Percentiles rank a stretch among this genome's conserved stretches.
phyloP scores from a whole-genome alignment of 768 basidiomycete species.

The Astraeus odoratus region DNA sequence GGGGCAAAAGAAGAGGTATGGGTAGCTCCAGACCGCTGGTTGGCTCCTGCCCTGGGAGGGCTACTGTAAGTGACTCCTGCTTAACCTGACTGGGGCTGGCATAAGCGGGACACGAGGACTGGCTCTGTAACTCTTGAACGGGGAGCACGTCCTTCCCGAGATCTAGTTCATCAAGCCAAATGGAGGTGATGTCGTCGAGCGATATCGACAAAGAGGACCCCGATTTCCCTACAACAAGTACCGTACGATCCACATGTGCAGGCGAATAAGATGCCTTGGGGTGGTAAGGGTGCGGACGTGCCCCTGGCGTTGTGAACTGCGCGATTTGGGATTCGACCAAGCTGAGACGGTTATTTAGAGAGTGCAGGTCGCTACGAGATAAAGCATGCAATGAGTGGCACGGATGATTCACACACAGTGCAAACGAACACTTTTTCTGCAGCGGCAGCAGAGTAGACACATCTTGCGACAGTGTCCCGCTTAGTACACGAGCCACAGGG shows the following conservation, averaged over 20 bases:
- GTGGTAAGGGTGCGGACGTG: conserved; percentile 16
- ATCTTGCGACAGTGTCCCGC: conserved; percentile 65
- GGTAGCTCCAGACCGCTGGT: conserved; percentile 15
- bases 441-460: conserved; percentile 74
- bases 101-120: conserved; percentile 12
- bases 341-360: conserved; percentile 73
- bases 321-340: conserved; percentile 58
- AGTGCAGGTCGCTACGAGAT: conserved; percentile 61
- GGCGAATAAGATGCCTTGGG: conserved; percentile 11
- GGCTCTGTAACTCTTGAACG: conserved; percentile 11
- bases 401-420: conserved; percentile 1
- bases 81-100: conserved; percentile 22
- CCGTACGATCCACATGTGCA: conserved; percentile 18
- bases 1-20: conserved; percentile 17
- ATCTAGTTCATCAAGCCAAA: conserved; percentile 57
- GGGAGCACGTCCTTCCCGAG: conserved; percentile 22
- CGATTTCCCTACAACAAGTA: conserved; percentile 32
- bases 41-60: conserved; percentile 18
- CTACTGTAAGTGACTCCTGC: conserved; percentile 26
- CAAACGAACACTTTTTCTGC: conserved; percentile 73
- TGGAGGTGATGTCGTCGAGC: conserved; percentile 48
- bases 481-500: conserved; percentile 78
- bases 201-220: conserved; percentile 47
- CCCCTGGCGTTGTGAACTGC: conserved; percentile 33
- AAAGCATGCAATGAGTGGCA: background rate